These are phyloP conservation scores for Flaveria floridana DNA, from an alignment of 140 eudicot genomes.

Conservation along the genomic window DNA sequence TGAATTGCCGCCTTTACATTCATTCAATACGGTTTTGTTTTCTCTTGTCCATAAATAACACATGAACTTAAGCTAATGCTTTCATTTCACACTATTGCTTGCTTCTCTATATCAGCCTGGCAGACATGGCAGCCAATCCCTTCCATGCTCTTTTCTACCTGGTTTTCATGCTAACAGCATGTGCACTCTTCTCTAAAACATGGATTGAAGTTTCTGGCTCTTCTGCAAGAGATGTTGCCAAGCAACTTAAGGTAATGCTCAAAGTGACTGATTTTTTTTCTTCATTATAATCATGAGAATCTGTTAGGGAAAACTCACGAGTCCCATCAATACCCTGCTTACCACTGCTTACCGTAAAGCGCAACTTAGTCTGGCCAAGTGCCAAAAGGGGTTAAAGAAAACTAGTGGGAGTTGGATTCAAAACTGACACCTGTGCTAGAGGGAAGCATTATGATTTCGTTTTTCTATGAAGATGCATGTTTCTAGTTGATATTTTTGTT, in stretches of 20 bases:
- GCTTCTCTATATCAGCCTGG: neutral
- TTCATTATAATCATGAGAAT: neutral
- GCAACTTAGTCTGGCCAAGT: neutral
- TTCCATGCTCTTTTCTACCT: slow-evolving; percentile 23
- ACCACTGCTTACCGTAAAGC: no score
- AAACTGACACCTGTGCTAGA: neutral
- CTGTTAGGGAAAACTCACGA: neutral
- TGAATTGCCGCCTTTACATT: neutral
- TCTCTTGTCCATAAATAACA: neutral
- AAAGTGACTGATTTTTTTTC: neutral
- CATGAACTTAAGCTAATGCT: neutral
- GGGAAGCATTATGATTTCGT: neutral
- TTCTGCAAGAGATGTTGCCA: slow-evolving; percentile 20
- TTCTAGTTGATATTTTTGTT: neutral
- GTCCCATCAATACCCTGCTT: neutral
- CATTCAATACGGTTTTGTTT: neutral
- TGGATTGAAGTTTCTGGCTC: slow-evolving; percentile 26
- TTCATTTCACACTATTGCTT: neutral
- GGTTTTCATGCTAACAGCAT: slow-evolving; percentile 26
- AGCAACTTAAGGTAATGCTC: slow-evolving; percentile 17
- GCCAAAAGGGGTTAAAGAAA: neutral
- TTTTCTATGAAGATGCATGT: neutral
- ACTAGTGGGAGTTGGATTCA: neutral
- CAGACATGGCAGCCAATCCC: slow-evolving; percentile 26
- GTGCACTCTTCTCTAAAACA: slow-evolving; percentile 22